phyloP scores from a whole-genome alignment of 306 rosid genomes.

The Vigna trinervia region DNA sequence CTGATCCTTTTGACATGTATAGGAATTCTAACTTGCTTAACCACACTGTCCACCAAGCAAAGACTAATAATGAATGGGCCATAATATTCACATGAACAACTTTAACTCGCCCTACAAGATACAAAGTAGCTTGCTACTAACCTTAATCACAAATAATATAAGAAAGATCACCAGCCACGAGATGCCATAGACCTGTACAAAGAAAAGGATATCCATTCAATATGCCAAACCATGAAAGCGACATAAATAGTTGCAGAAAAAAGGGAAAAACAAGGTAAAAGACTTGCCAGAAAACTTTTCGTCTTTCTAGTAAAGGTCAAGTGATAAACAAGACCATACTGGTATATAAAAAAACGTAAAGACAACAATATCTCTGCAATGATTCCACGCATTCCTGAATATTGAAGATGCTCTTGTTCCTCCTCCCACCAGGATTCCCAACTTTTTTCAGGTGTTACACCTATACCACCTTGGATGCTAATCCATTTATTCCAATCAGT shows the following conservation, averaged over 20 bases:
- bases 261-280: slow-evolving; percentile 10
- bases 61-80: background rate
- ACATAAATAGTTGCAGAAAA: background rate
- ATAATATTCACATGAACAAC: slow-evolving; percentile 26
- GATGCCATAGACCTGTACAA: slow-evolving; percentile 84
- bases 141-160: slow-evolving; percentile 93
- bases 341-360: slow-evolving; percentile 92
- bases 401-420: slow-evolving; percentile 91
- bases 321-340: slow-evolving; percentile 96
- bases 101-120: slow-evolving; percentile 31
- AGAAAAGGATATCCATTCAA: slow-evolving; percentile 33
- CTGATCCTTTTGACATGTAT: background rate
- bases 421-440: slow-evolving; percentile 99
- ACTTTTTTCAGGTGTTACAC: slow-evolving; percentile 92
- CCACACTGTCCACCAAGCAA: background rate
- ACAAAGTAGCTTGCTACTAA: slow-evolving; percentile 46
- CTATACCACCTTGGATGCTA: slow-evolving; percentile 91
- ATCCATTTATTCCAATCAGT: slow-evolving; percentile 99
- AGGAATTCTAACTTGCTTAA: background rate
- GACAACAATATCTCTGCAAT: slow-evolving; percentile 79
- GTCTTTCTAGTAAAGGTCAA: slow-evolving; percentile 61
- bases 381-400: slow-evolving; percentile 90
- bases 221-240: slow-evolving; percentile 19
- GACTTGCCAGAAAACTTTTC: slow-evolving; percentile 74
- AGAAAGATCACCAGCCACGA: slow-evolving; percentile 94